Evolutionary conservation across 306 rosid species (phyloP).

Genomic region (Medicago lupulina): DNA sequence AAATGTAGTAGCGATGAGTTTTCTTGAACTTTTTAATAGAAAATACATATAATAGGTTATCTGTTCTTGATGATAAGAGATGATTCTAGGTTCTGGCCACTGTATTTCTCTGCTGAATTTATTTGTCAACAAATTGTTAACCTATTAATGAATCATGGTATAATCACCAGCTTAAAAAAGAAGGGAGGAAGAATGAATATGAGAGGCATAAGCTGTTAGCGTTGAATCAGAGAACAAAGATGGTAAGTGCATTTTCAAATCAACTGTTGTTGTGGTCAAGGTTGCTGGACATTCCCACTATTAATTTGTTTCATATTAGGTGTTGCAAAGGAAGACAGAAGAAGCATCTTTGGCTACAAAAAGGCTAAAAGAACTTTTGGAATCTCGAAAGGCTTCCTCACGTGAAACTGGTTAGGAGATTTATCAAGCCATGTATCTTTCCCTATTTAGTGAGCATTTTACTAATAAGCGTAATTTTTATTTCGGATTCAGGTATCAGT

Average conservation of each 20-base stretch:
- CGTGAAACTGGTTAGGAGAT: slow-evolving; percentile 69
- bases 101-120: not conserved
- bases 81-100: not conserved
- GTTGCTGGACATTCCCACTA: slow-evolving; percentile 30
- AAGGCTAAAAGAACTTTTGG: slow-evolving; percentile 88
- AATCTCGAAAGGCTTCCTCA: slow-evolving; percentile 76
- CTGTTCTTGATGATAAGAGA: no score
- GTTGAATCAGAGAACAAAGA: slow-evolving; percentile 94
- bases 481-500: slow-evolving; percentile 50
- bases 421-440: slow-evolving; percentile 24
- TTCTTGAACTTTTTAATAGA: not conserved
- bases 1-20: slow-evolving; percentile 25
- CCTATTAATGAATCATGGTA: slow-evolving; percentile 26
- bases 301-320: slow-evolving; percentile 51
- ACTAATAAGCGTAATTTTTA: not conserved
- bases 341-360: slow-evolving; percentile 94
- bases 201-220: slow-evolving; percentile 96
- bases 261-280: slow-evolving; percentile 9
- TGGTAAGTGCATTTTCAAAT: slow-evolving; percentile 60
- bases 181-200: slow-evolving; percentile 94
- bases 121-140: not conserved
- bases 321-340: slow-evolving; percentile 95
- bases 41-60: not conserved
- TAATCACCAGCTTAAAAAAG: slow-evolving; percentile 88
- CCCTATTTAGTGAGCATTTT: slow-evolving; percentile 1